These are phyloP conservation scores for Pichia sp. DNA, from an alignment of 1,139 yeast species.

Conservation along the genomic window DNA sequence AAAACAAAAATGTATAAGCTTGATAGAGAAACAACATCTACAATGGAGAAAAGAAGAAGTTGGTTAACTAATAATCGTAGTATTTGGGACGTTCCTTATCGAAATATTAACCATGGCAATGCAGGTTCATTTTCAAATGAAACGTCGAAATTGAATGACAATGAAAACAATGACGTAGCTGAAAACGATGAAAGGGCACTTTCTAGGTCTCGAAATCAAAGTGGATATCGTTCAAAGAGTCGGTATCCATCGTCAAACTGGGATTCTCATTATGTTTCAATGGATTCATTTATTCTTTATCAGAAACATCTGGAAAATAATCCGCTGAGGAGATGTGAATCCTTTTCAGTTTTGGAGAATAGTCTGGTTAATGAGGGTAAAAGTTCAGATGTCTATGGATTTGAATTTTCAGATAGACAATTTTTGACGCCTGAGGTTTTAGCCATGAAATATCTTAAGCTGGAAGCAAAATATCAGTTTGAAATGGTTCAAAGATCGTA, in stretches of 20 bases:
- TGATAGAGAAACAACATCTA: not conserved
- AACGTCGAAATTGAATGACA: too few relatives aligned
- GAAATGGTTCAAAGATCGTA: slow-evolving; percentile 16
- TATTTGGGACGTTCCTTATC: slow-evolving; percentile 1
- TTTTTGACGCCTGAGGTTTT: slow-evolving; percentile 24
- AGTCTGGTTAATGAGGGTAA: slow-evolving; percentile 9
- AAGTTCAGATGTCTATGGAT: slow-evolving; percentile 13
- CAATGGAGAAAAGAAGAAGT: slow-evolving; percentile 6
- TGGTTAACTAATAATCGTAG: slow-evolving; percentile 4
- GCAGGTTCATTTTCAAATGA: not conserved
- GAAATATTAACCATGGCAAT: not conserved
- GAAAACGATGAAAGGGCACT: not conserved
- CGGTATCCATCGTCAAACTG: slow-evolving; percentile 1
- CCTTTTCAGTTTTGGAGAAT: slow-evolving; percentile 25
- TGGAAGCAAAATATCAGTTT: slow-evolving; percentile 20
- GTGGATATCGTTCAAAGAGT: slow-evolving; percentile 11
- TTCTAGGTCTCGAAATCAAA: slow-evolving; percentile 2
- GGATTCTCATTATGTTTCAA: slow-evolving; percentile 1
- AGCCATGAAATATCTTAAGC: slow-evolving; percentile 23
- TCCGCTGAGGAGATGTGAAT: slow-evolving; percentile 19
- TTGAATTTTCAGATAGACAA: slow-evolving; percentile 5
- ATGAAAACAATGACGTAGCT: not conserved
- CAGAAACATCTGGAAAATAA: not conserved
- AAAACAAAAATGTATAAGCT: slow-evolving; percentile 3
- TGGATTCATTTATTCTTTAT: slow-evolving; percentile 2